Evolutionary conservation across 106 monocot genomes (phyloP).

Genomic region (Dendrobium catenatum): DNA sequence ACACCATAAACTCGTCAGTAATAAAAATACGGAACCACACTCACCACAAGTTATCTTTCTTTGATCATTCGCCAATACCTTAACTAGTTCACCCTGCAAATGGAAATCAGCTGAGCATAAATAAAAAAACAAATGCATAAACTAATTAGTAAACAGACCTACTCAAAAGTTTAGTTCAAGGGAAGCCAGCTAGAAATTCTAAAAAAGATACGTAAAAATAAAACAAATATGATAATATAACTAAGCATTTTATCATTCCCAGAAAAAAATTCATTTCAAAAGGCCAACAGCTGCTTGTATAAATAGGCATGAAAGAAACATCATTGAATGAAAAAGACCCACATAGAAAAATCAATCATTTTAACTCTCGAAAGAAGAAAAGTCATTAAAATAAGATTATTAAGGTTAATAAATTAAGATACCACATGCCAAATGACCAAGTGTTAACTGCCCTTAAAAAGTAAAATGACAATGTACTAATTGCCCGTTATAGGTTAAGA

Average conservation of each 20-base stretch:
- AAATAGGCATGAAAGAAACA: neutral
- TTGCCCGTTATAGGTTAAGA: neutral
- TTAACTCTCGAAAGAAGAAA: neutral
- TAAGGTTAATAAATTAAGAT: neutral
- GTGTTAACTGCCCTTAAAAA: neutral
- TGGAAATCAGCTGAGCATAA: neutral
- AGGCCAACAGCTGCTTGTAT: neutral
- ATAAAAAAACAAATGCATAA: neutral
- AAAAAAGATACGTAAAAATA: neutral
- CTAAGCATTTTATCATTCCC: neutral
- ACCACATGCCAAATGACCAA: neutral
- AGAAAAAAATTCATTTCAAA: neutral
- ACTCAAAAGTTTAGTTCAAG: neutral
- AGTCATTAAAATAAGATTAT: neutral
- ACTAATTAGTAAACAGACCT: neutral
- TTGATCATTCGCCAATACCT: slow-evolving; percentile 17
- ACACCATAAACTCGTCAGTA: neutral
- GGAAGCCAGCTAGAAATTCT: neutral
- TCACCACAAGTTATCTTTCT: slow-evolving; percentile 17
- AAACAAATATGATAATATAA: neutral
- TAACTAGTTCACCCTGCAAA: slow-evolving; percentile 15
- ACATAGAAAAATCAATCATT: neutral
- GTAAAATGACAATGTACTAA: no score
- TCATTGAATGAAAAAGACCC: neutral
- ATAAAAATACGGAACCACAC: neutral